Base-by-base conservation (phyloP, 352 stramenopile genomes). In the Globisporangium barbulae region DNA sequence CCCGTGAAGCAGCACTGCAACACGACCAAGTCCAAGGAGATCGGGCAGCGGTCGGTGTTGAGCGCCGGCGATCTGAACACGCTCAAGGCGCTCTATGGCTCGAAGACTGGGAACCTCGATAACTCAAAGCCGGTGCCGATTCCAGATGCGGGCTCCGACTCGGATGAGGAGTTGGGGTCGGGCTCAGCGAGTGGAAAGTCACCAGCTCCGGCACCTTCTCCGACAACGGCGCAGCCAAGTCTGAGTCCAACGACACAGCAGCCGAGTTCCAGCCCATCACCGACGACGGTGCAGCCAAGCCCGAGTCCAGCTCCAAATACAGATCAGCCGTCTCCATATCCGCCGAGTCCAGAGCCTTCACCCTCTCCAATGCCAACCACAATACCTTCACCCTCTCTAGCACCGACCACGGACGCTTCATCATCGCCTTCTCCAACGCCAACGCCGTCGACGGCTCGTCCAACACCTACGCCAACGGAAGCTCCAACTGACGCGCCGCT, bases 1-100 rank as follows among this genome's bases (percentile, higher is more conserved):
- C 83, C 83, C 1, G 79, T 80, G 22, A 66, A 78, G 39, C 73
- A 82, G 55, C 79, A 93, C 70, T 93, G 83, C 61, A 88, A 93
- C 64, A 72, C 80, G n/a, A 81, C 81, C 67, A 74, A 76, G 10
- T 75, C 88, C 53, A 61, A 59, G 10, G 76, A 88, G 59, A 87
- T 93, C 59, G 83, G 83, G 17, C 76, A 82, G 37, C 76, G 79
- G 17, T 65, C 71, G 0, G 63, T 75, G 56, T 71, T 93, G 0
- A 93, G 83, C 50, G 65, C 72, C 5, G 78, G 81, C 1, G 83
- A 93, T 63, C 72, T 91, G 37, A 73, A 75, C 45, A 88, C 72
- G n/a, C 81, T 91, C 9, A 81, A 85, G 37, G 64, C 64, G 9
- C 70, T 91, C 6, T 91, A 91, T 42, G 83, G 81, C 35, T 75